Base-by-base conservation (phyloP, 768 basidiomycete genomes). In the Tylopilus sp. region DNA sequence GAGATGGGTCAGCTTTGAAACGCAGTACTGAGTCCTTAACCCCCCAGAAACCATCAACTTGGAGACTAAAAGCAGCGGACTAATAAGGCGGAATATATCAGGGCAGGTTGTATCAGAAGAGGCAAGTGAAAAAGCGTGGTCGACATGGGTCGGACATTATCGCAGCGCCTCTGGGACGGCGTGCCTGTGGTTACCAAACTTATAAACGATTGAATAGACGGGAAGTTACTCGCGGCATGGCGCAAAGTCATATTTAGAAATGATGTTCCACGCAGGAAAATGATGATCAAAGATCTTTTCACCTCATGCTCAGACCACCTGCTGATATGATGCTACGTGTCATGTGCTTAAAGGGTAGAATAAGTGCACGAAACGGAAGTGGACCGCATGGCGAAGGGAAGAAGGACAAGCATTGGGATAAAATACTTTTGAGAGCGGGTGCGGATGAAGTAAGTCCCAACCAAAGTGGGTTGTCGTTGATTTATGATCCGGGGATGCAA, bases 221-320 rank as follows among this genome's bases (percentile, higher is more conserved):
- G 63, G 51, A 57, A 68, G 21, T 22, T 40, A n/a, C 52, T 57
- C 57, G 52, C 49, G 48, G 44, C 57, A 56, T 57, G 53, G 55
- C 54, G 58, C 46, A 23, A 59, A 50, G 41, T 59, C 57, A 40
- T 6, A 52, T 61, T 51, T 58, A 50, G 65, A 47, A 65, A 64
- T 44, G 47, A 52, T 42, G 48, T 60, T 57, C 57, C 57, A 63
- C 35, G 46, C 40, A 47, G 47, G 53, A 55, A 47, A 33, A 51
- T 51, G 60, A 60, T 62, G 58, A 68, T 60, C 60, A 68, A 57
- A 64, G 62, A 62, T 56, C 43, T 53, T 31, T 62, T 55, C 52
- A 66, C 67, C 67, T 68, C 67, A 59, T 69, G 67, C 57, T 53
- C 30, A n/a, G 57, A 57, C 55, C 68, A 68, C 67, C 51, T 64